Conservation (phyloP, 805 yeast species). For the Brettanomyces bruxellensis region DNA sequence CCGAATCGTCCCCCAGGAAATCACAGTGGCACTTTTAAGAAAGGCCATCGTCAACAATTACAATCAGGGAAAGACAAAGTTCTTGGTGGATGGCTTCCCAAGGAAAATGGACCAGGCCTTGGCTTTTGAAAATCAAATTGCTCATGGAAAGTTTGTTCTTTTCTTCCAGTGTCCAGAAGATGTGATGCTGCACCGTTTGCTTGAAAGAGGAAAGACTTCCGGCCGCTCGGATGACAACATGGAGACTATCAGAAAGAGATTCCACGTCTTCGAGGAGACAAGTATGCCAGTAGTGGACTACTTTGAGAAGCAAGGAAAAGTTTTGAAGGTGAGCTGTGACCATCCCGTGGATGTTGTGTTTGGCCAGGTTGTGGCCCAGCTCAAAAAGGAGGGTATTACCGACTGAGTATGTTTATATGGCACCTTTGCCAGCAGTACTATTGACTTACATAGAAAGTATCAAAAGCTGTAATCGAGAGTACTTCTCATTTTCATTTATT, state of each 20-base stretch:
- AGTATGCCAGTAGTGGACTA: constrained; percentile 91
- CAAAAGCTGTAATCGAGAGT: background rate
- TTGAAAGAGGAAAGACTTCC: constrained; percentile 89
- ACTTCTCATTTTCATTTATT: background rate
- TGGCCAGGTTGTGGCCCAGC: constrained; percentile 53
- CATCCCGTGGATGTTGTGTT: constrained; percentile 76
- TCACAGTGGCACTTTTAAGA: constrained; percentile 75
- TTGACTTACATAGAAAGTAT: background rate
- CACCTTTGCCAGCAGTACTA: background rate
- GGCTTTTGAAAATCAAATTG: constrained; percentile 77
- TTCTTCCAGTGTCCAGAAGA: constrained; percentile 77
- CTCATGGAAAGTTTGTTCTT: constrained; percentile 59
- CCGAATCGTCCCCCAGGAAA: constrained; percentile 84
- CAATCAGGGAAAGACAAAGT: constrained; percentile 46
- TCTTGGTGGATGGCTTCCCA: constrained; percentile 93
- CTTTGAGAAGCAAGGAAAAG: constrained; percentile 63
- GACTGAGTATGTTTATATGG: constrained; percentile 1
- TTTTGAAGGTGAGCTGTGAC: constrained; percentile 72
- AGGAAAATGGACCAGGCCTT: constrained; percentile 97
- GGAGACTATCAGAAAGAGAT: constrained; percentile 85
- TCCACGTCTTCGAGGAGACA: constrained; percentile 76
- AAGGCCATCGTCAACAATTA: constrained; percentile 61
- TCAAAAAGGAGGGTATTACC: constrained; percentile 34
- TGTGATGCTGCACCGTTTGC: constrained; percentile 75
- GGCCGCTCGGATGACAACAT: constrained; percentile 92